Evolutionary conservation across 495 filamentous ascomycete genomes (phyloP).

Genomic region (Aspergillus nanangensis): DNA sequence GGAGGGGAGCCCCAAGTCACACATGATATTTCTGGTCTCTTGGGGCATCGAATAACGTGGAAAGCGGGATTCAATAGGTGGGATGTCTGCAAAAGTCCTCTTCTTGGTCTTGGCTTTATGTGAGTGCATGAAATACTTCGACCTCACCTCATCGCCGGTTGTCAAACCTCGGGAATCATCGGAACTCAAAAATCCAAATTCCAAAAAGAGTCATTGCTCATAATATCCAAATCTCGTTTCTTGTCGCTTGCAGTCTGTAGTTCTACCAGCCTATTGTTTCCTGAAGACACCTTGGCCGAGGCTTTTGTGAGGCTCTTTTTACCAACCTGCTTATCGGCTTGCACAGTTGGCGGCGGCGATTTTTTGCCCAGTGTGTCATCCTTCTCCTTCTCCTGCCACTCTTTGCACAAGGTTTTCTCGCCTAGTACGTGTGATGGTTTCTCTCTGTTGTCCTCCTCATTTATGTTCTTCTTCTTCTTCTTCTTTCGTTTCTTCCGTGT

Average conservation of each 20-base stretch:
- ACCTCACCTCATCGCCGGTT: slow-evolving; percentile 39
- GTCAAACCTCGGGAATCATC: slow-evolving; percentile 34
- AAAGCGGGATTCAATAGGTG: too few species aligned
- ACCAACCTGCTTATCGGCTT: too few species aligned
- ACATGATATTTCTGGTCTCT: slow-evolving; percentile 10
- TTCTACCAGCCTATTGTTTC: neutral
- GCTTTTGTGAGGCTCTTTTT: too few species aligned
- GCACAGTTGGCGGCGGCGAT: too few species aligned
- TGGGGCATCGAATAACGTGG: slow-evolving; percentile 13
- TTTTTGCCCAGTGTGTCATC: too few species aligned
- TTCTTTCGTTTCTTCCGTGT: neutral
- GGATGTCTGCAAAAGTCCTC: too few species aligned
- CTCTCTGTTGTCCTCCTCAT: neutral
- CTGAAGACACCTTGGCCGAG: too few species aligned
- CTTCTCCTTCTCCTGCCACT: neutral
- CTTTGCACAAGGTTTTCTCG: neutral
- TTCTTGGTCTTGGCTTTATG: too few species aligned
- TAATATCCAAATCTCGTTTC: too few species aligned
- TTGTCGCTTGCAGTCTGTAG: neutral
- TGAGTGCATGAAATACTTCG: slow-evolving; percentile 30
- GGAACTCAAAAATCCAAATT: slow-evolving; percentile 38
- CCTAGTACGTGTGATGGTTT: neutral
- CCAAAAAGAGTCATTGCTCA: slow-evolving; percentile 13
- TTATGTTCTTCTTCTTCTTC: neutral
- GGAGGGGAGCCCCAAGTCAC: slow-evolving; percentile 10